Conservation (phyloP, 2,329 filamentous ascomycete genomes). For the Coniochaeta pulveracea region DNA sequence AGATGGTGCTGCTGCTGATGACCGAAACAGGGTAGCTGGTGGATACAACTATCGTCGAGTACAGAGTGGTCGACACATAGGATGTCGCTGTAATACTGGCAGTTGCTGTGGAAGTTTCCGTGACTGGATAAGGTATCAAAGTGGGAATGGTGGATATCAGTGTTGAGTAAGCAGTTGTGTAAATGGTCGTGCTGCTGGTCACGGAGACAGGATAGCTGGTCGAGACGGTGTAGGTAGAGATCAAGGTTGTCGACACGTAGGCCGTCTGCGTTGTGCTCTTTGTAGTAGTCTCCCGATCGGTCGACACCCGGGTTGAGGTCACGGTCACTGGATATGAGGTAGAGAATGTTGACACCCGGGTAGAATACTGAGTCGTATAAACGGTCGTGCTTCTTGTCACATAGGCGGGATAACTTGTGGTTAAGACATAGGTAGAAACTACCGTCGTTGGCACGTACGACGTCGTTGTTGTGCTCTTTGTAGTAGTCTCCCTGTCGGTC, state of each 20-base stretch:
- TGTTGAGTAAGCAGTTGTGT: slow-evolving; percentile 3
- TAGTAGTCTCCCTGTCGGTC: neutral
- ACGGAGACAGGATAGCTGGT: slow-evolving; percentile 4
- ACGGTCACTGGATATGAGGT: neutral
- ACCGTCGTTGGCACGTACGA: neutral
- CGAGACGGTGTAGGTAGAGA: slow-evolving; percentile 4
- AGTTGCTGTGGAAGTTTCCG: slow-evolving; percentile 5
- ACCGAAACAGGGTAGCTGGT: slow-evolving; percentile 4
- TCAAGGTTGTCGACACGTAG: slow-evolving; percentile 6
- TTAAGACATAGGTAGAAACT: too few species aligned
- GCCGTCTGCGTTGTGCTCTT: slow-evolving; percentile 4
- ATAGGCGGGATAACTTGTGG: too few species aligned
- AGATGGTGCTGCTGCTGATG: neutral
- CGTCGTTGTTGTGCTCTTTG: neutral
- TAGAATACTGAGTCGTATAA: neutral
- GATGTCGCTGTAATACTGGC: slow-evolving; percentile 2
- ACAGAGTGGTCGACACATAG: neutral
- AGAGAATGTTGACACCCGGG: neutral
- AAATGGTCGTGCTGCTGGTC: neutral
- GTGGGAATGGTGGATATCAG: slow-evolving; percentile 9
- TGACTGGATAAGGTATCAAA: neutral
- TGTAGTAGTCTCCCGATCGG: neutral
- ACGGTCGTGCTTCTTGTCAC: neutral
- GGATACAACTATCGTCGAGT: neutral
- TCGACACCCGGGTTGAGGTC: neutral